phyloP scores from a whole-genome alignment of 352 stramenopile species.

The Ophiocytium majus region DNA sequence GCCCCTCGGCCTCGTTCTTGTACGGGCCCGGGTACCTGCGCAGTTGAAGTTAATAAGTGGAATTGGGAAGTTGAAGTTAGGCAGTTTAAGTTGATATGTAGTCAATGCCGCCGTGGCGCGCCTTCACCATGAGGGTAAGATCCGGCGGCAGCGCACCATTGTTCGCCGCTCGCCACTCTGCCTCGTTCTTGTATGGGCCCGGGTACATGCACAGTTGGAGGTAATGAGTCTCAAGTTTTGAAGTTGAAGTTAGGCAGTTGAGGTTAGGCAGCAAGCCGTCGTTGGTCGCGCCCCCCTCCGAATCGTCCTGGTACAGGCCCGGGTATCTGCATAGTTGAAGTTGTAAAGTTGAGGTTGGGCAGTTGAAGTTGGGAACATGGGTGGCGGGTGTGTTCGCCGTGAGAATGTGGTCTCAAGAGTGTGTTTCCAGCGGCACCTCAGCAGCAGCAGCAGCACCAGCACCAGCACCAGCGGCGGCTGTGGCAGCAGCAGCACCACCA shows the following conservation, averaged over 20 bases:
- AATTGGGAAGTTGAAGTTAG: too few species aligned
- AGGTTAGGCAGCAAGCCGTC: too few species aligned
- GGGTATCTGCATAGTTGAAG: neutral
- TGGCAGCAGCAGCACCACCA: too few species aligned
- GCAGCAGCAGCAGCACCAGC: too few species aligned
- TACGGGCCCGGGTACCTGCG: slow-evolving; percentile 93
- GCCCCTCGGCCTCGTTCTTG: slow-evolving; percentile 93
- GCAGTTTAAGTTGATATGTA: too few species aligned
- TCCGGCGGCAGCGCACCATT: slow-evolving; percentile 94
- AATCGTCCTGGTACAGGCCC: neutral
- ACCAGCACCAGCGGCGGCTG: too few species aligned
- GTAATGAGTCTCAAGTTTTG: neutral
- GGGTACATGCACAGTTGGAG: slow-evolving; percentile 79
- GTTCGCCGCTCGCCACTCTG: slow-evolving; percentile 92
- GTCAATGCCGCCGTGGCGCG: slow-evolving; percentile 86
- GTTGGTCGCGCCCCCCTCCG: neutral
- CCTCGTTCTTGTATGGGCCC: slow-evolving; percentile 94
- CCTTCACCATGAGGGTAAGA: slow-evolving; percentile 95
- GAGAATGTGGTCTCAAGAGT: too few species aligned
- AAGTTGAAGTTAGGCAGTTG: neutral
- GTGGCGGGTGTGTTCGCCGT: too few species aligned
- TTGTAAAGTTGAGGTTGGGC: too few species aligned
- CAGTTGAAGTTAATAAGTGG: too few species aligned
- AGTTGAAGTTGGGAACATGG: too few species aligned
- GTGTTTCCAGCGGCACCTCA: too few species aligned